A percentile compares a stretch with the other conserved stretches of the same genome.
phyloP scores from a whole-genome alignment of 2,329 filamentous ascomycete species.

The Fulvia fulva region DNA sequence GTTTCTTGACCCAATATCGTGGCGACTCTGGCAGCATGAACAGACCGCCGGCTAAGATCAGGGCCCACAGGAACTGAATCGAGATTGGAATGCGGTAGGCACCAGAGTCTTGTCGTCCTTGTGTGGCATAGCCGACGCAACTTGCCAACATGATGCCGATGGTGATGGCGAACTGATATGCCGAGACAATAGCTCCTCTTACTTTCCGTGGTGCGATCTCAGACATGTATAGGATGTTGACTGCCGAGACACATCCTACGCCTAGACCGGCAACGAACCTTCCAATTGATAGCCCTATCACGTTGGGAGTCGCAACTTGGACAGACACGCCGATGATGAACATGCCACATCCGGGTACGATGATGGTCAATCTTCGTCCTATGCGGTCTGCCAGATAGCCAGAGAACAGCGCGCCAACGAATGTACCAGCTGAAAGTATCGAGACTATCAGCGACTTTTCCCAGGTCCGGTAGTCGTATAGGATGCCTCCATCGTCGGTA shows the following conservation, averaged over 20 bases:
- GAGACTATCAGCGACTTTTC: constrained; percentile 63
- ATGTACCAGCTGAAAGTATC: constrained; percentile 72
- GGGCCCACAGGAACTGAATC: constrained; percentile 75
- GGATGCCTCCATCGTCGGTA: constrained; percentile 14
- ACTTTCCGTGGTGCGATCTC: constrained; percentile 59
- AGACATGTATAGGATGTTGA: constrained; percentile 47
- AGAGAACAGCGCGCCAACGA: constrained; percentile 63
- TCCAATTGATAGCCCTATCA: constrained; percentile 65
- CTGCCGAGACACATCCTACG: constrained; percentile 67
- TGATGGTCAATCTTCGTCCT: constrained; percentile 62
- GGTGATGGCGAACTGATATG: constrained; percentile 80
- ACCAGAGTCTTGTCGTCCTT: constrained; percentile 57
- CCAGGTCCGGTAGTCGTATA: constrained; percentile 29
- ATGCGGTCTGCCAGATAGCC: constrained; percentile 60
- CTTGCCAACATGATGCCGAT: constrained; percentile 73
- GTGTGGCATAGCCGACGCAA: constrained; percentile 68
- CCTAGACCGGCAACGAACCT: constrained; percentile 71
- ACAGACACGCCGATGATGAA: constrained; percentile 55
- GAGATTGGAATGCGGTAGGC: constrained; percentile 78
- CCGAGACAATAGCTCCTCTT: constrained; percentile 71
- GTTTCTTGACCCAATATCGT: constrained; percentile 78
- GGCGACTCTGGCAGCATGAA: constrained; percentile 78
- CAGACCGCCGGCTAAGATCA: constrained; percentile 69
- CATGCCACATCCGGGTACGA: constrained; percentile 55
- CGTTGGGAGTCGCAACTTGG: constrained; percentile 58